Conservation (phyloP, 805 yeast species). For the Candida suzukii region DNA sequence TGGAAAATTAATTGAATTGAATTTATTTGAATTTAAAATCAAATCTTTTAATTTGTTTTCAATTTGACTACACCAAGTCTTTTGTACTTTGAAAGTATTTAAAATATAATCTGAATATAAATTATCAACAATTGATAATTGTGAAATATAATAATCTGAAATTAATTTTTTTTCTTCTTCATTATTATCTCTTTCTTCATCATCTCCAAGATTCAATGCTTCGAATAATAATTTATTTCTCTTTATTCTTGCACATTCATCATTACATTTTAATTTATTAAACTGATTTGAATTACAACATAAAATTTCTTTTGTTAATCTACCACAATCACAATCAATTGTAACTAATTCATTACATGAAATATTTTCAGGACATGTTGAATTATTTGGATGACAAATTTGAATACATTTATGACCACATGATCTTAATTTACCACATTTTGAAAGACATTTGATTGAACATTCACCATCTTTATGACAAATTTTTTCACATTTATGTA, state of each 20-base stretch:
- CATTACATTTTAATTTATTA: conserved; percentile 55
- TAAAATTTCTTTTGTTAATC: conserved; percentile 34
- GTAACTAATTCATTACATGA: conserved; percentile 46
- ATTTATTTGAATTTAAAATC: conserved; percentile 24
- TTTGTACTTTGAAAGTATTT: conserved; percentile 45
- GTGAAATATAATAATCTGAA: conserved; percentile 13
- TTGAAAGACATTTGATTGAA: conserved; percentile 46
- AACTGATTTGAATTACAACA: conserved; percentile 40
- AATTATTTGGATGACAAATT: conserved; percentile 56
- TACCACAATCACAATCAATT: conserved; percentile 61
- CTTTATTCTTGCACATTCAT: conserved; percentile 53
- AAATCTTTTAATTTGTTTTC: conserved; percentile 48
- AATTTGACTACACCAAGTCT: conserved; percentile 59
- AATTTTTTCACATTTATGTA: conserved; percentile 42
- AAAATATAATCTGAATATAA: conserved; percentile 43
- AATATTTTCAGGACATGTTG: conserved; percentile 41
- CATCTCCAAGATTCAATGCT: conserved; percentile 39
- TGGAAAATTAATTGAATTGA: conserved; percentile 49
- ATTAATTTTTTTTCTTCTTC: conserved; percentile 4
- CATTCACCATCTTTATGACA: conserved; percentile 61
- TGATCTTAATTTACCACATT: conserved; percentile 46
- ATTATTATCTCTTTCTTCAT: conserved; percentile 3
- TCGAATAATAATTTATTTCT: conserved; percentile 56
- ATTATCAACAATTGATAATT: conserved; percentile 18
- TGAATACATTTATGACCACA: conserved; percentile 67